Evolutionary conservation across 2,329 filamentous ascomycete species (phyloP), one percentile per base, ranked within the genome.

Genomic region (Arthroderma uncinatum): DNA sequence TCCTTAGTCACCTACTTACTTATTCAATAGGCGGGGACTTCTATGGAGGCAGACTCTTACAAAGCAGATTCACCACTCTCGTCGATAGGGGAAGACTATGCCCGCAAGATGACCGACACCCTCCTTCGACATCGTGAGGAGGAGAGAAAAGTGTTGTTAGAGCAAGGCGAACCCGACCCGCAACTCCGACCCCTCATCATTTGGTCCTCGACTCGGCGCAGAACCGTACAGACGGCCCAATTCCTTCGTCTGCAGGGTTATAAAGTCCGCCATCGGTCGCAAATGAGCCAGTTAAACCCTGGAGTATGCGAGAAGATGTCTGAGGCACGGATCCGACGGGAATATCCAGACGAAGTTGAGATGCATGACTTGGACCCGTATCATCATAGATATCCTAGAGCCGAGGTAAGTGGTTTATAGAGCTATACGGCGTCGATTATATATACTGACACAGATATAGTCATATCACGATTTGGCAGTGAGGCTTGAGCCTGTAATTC

Each of bases 401-500:
- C 92, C 60, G 93, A 98, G 78, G 90, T 90, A 76, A 67, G 74
- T 60, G 54, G 39, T 30, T 30, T 30, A 42, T 21, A 21, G 48
- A 57, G 53, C 55, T 64, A 53, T 42, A n/a, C 21, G 9, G 19
- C 39, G 4, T 9, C 10, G 21, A n/a, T 14, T 25, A 23, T 44
- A 47, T 42, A 28, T 40, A 61, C 5, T 54, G 4, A 59, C 53
- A 57, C 64, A 95, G 87, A 59, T 54, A 57, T 64, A 95, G 87
- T 97, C 92, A 7, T 98, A 98, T 72, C 93, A 98, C 70, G 93
- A 98, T 68, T 83, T 98, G 44, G 93, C 93, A n/a, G 93, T 98
- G 59, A 88, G 93, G 21, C 83, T 98, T 50, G 93, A 98, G 70
- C 94, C 93, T 40, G 95, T 98, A 66, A 98, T 98, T 67, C 82